Conservation (phyloP, 129 eudicot genomes). For the Dittrichia graveolens region DNA sequence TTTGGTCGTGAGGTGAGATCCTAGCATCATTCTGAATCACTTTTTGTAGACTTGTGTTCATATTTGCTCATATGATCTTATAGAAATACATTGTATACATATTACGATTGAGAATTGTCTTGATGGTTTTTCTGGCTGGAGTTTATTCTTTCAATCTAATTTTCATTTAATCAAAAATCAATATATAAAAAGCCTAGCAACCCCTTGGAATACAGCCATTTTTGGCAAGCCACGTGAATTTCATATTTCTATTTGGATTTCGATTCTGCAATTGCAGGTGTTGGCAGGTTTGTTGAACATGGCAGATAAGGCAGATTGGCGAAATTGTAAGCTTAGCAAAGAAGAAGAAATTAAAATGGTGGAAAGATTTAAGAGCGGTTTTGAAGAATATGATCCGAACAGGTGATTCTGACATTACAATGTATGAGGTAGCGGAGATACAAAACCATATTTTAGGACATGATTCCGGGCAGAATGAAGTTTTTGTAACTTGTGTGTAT, state of each 20-base stretch:
- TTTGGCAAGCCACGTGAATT: neutral
- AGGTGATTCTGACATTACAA: slow-evolving; percentile 22
- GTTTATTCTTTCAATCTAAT: neutral
- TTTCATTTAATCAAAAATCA: neutral
- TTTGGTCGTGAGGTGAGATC: slow-evolving; percentile 96
- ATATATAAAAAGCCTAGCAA: neutral
- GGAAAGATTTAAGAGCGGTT: slow-evolving; percentile 68
- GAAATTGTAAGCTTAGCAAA: slow-evolving; percentile 87
- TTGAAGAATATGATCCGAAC: slow-evolving; percentile 72
- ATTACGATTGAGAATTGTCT: neutral
- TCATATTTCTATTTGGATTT: slow-evolving; percentile 1
- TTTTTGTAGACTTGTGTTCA: neutral
- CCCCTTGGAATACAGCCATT: neutral
- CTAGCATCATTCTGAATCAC: neutral
- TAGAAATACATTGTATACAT: neutral
- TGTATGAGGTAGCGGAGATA: slow-evolving; percentile 23
- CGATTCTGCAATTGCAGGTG: slow-evolving; percentile 48
- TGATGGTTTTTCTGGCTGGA: neutral
- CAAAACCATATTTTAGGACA: neutral
- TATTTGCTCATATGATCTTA: neutral
- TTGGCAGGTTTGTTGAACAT: slow-evolving; percentile 90
- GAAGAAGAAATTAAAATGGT: slow-evolving; percentile 86
- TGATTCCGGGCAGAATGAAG: slow-evolving; percentile 10
- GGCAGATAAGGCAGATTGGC: slow-evolving; percentile 97
- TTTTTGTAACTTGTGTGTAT: neutral